These are phyloP conservation scores for Endoconidiophora polonica DNA, from an alignment of 2,329 filamentous ascomycete genomes.

Conservation along the genomic window DNA sequence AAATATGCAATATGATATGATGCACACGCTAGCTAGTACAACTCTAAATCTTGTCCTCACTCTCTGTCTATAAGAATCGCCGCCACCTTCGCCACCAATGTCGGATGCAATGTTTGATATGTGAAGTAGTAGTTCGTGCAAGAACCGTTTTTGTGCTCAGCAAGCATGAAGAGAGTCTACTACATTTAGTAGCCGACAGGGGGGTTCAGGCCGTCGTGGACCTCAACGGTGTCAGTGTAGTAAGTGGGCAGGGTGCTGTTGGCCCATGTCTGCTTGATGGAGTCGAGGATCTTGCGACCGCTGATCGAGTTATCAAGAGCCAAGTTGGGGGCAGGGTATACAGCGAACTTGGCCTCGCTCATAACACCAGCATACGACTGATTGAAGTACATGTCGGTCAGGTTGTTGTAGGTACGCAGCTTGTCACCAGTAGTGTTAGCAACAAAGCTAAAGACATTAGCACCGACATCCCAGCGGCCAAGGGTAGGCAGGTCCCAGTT, in stretches of 20 bases:
- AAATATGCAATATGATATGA: no score
- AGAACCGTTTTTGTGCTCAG: no score
- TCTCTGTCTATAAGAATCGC: no score
- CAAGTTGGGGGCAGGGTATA: conserved; percentile 27
- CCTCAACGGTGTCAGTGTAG: conserved; percentile 24
- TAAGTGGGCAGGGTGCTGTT: conserved; percentile 24
- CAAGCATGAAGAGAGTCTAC: no score
- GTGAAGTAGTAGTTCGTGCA: no score
- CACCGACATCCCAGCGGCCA: conserved; percentile 55
- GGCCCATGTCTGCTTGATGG: conserved; percentile 24
- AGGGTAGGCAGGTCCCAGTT: conserved; percentile 57
- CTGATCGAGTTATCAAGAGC: conserved; percentile 19
- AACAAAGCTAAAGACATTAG: conserved; percentile 50
- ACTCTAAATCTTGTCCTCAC: no score
- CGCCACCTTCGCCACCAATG: no score
- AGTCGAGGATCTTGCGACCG: conserved; percentile 21
- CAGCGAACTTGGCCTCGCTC: conserved; percentile 22
- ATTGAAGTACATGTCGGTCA: conserved; percentile 31
- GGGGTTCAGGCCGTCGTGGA: conserved; percentile 27
- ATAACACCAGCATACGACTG: conserved; percentile 35
- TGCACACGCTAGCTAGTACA: no score
- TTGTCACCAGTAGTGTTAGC: conserved; percentile 43
- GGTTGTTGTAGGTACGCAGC: conserved; percentile 24
- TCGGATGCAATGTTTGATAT: no score
- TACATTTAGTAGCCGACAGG: conserved; percentile 16